Evolutionary conservation across 306 rosid genomes (phyloP).

Genomic region (Albizia julibrissin): DNA sequence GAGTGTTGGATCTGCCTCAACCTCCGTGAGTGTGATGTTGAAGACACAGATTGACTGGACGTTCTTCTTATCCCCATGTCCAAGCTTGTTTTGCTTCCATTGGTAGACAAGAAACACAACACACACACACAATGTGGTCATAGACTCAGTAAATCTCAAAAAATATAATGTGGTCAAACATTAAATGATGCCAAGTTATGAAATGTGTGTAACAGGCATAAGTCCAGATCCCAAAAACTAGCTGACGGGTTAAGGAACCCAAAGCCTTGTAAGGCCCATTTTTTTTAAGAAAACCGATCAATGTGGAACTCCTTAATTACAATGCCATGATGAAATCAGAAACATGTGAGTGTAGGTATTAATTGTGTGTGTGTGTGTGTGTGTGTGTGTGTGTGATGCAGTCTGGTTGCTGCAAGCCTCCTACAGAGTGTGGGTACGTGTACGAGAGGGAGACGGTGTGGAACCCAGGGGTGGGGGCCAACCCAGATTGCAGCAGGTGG

Average conservation of each 20-base stretch:
- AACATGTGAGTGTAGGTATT: background rate
- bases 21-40: background rate
- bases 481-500: constrained; percentile 62
- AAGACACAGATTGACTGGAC: background rate
- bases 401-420: constrained; percentile 95
- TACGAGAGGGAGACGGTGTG: constrained; percentile 63
- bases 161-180: background rate
- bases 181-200: background rate
- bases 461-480: constrained; percentile 37
- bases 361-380: background rate
- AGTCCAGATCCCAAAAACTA: too few relatives aligned
- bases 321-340: too few relatives aligned
- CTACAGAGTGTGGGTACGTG: constrained; percentile 58
- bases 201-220: too few relatives aligned
- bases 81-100: background rate
- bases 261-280: too few relatives aligned
- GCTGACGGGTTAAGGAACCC: too few relatives aligned
- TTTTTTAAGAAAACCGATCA: too few relatives aligned
- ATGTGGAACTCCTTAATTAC: too few relatives aligned
- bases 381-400: constrained; percentile 17
- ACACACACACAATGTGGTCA: background rate
- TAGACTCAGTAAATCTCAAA: background rate
- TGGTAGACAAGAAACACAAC: background rate
- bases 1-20: background rate
- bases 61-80: background rate